Base-by-base conservation (phyloP, 352 stramenopile species). In the Globisporangium solare region DNA sequence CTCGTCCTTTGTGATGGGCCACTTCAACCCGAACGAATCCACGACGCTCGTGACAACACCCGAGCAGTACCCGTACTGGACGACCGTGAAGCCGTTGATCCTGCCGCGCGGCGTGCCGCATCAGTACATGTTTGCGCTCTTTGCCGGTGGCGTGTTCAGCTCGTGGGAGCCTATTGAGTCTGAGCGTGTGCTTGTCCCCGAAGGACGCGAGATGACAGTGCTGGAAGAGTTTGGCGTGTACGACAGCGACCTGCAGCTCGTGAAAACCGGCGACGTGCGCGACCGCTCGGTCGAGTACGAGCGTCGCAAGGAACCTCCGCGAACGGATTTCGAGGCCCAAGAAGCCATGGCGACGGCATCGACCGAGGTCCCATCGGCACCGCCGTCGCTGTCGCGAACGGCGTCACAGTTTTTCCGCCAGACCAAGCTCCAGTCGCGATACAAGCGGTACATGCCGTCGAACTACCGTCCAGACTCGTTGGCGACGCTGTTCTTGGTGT, bases 61-160 rank as follows among this genome's bases (percentile, higher is more conserved):
- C 0, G 91, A 97, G n/a, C 76, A 87, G 5, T 99, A 99, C 73
- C 96, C 96, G 10, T 81, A 97, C 48, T 99, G 96, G 96, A 94
- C 76, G 21, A 99, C 96, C 0, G 68, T 78, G 27, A 91, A 96
- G 65, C 96, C 96, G 45, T 83, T 99, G 55, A 92, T 98, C 12
- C 67, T 98, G 51, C 87, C 88, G 20, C 67, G 83, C 14, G 84
- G 87, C 15, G 78, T 92, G 21, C 74, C 76, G 2, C 83, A 96
- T 51, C 86, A 86, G 63, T 97, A 97, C 73, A 96, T 91, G 72
- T 97, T 96, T 60, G 83, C 84, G 41, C 65, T 96, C 17, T 96
- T 96, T 61, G 89, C 88, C 2, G 89, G 83, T 27, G 87, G 86
- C 31, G 70, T 77, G 6, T 92, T 96, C 60, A 88, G 83, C 48